Evolutionary conservation across 495 filamentous ascomycete species (phyloP).

Genomic region (Lophiotrema nucula): DNA sequence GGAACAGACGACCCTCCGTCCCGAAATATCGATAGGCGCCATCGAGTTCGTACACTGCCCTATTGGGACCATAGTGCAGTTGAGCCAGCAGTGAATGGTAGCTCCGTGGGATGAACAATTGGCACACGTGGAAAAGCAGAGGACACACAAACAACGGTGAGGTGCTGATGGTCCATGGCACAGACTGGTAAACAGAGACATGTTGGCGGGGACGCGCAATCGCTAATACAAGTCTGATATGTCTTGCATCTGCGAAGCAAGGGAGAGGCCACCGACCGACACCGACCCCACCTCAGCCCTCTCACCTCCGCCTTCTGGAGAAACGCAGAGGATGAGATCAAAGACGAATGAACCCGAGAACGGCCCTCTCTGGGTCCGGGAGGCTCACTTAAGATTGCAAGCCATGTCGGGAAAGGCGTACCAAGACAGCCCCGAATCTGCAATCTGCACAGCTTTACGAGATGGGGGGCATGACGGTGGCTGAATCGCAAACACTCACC

Average conservation of each 20-base stretch:
- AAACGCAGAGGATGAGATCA: background rate
- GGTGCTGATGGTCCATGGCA: no score
- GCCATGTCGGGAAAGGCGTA: constrained; percentile 10
- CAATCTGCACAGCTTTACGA: constrained; percentile 13
- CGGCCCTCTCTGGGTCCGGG: constrained; percentile 4
- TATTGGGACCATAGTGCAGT: no score
- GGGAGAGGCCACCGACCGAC: constrained; percentile 7
- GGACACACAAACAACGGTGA: no score
- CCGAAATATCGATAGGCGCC: no score
- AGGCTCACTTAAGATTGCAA: background rate
- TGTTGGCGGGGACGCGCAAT: background rate
- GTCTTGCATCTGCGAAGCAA: constrained; percentile 12
- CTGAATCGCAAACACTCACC: constrained; percentile 19
- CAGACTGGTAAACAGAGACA: background rate
- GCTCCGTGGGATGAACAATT: no score
- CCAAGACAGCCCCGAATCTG: background rate
- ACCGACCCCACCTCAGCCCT: background rate
- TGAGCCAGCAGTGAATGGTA: no score
- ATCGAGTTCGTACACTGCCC: no score
- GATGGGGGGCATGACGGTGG: constrained; percentile 23
- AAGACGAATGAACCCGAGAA: background rate
- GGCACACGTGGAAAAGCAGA: no score
- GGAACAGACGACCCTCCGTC: no score
- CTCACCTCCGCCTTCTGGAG: constrained; percentile 8
- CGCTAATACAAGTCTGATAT: background rate